A percentile compares a stretch with the other conserved stretches of the same genome.
Conservation (phyloP, 257 asterid genomes). For the Petunia secreta region DNA sequence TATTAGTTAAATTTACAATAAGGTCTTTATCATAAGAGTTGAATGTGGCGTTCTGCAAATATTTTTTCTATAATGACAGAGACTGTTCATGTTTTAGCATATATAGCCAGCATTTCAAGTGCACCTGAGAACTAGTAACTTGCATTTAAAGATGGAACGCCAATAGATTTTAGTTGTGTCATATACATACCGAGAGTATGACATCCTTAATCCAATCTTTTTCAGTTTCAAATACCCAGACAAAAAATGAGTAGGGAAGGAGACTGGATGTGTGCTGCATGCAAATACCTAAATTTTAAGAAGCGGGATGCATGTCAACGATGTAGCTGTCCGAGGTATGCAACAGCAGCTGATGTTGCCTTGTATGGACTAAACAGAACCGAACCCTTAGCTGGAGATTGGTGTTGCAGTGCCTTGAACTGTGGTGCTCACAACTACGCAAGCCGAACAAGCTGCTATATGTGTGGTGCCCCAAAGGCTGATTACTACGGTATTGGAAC, state of each 20-base stretch:
- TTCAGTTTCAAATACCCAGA: neutral
- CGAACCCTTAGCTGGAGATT: conserved; percentile 72
- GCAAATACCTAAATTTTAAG: conserved; percentile 77
- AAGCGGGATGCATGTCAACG: conserved; percentile 74
- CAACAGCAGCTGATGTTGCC: conserved; percentile 48
- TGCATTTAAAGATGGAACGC: neutral
- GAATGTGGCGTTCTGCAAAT: too few relatives aligned
- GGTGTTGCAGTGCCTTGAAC: conserved; percentile 68
- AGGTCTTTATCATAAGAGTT: too few relatives aligned
- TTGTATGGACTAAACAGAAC: conserved; percentile 48
- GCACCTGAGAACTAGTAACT: too few relatives aligned
- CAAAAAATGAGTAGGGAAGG: conserved; percentile 53
- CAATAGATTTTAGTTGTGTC: too few relatives aligned
- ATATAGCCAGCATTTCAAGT: neutral
- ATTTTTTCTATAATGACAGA: too few relatives aligned
- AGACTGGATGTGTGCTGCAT: conserved; percentile 71
- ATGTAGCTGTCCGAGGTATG: conserved; percentile 72
- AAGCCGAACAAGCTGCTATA: conserved; percentile 68
- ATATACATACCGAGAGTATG: too few relatives aligned
- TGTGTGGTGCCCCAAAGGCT: conserved; percentile 52
- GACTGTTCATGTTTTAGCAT: neutral
- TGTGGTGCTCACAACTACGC: conserved; percentile 87
- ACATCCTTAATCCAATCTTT: too few relatives aligned
- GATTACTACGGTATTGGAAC: conserved; percentile 51
- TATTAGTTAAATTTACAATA: too few relatives aligned